Evolutionary conservation across 768 basidiomycete genomes (phyloP).

Genomic region (Russula brevipes): DNA sequence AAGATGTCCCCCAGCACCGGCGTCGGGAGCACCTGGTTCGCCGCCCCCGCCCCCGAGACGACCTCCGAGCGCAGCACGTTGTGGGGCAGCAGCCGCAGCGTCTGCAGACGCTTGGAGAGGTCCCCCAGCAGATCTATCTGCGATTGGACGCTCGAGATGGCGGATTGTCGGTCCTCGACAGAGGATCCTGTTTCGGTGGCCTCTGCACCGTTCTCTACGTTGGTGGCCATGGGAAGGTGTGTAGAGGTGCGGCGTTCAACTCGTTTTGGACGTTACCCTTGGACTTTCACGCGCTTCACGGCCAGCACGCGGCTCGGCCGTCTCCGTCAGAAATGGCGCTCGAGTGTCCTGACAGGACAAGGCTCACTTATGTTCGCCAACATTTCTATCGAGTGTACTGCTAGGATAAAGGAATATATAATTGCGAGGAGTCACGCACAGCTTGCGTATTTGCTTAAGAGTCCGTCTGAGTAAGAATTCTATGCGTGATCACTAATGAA

Average conservation of each 20-base stretch:
- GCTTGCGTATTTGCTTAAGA: background rate
- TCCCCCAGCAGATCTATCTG: constrained; percentile 25
- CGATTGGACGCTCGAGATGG: constrained; percentile 16
- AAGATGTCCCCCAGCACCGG: constrained; percentile 12
- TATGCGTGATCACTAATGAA: constrained; percentile 22
- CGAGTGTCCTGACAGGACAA: background rate
- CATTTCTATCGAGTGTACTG: no score
- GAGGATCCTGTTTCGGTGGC: background rate
- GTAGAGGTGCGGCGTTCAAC: background rate
- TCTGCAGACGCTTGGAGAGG: constrained; percentile 21
- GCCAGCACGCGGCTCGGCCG: background rate
- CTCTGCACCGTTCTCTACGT: background rate
- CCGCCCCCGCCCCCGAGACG: constrained; percentile 3
- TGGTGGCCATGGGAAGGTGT: constrained; percentile 11
- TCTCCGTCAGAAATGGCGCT: background rate
- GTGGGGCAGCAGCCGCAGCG: constrained; percentile 19
- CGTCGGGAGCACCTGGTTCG: constrained; percentile 10
- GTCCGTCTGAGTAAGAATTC: constrained; percentile 8
- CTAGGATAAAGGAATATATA: background rate
- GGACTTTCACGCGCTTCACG: no score
- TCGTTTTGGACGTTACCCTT: background rate
- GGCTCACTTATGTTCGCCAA: no score
- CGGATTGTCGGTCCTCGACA: constrained; percentile 8
- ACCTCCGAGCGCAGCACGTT: constrained; percentile 18
- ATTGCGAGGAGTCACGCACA: background rate